Percentiles rank a stretch among this genome's conserved stretches.
Evolutionary conservation across 2,329 filamentous ascomycete genomes (phyloP).

Genomic region (Thermomyces lanuginosus): DNA sequence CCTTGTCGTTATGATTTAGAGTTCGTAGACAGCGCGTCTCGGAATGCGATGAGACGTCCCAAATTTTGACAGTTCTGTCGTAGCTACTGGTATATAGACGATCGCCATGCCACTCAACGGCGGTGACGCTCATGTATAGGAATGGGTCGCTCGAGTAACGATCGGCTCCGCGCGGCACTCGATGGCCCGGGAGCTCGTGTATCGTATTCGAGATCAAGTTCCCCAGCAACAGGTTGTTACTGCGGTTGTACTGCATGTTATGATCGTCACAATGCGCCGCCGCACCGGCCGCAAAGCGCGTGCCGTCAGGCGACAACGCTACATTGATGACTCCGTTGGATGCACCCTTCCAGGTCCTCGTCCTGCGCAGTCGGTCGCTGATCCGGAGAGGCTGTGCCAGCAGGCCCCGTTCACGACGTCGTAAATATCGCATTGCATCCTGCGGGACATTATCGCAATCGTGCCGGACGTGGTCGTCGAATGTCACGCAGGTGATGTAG

Average conservation of each 20-base stretch:
- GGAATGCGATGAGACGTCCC: conserved; percentile 26
- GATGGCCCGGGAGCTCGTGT: conserved; percentile 39
- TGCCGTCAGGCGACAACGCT: conserved; percentile 40
- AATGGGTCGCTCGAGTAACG: conserved; percentile 36
- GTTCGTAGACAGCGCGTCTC: conserved; percentile 17
- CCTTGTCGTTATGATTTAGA: conserved; percentile 30
- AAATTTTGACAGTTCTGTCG: conserved; percentile 41
- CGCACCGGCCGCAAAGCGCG: conserved; percentile 40
- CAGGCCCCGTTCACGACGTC: conserved; percentile 18
- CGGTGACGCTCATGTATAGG: conserved; percentile 41
- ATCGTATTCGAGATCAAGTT: conserved; percentile 27
- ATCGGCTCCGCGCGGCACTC: too few relatives aligned
- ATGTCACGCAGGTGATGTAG: too few relatives aligned
- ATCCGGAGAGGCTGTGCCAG: too few relatives aligned
- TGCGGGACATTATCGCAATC: too few relatives aligned
- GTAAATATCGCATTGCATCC: conserved; percentile 14
- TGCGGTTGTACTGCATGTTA: conserved; percentile 45
- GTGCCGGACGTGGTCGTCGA: too few relatives aligned
- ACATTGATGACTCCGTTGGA: conserved; percentile 42
- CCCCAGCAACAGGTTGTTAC: conserved; percentile 41
- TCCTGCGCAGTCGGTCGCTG: conserved; percentile 4
- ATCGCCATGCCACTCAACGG: conserved; percentile 35
- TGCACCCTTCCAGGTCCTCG: conserved; percentile 37
- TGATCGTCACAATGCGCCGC: conserved; percentile 38
- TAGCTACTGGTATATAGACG: conserved; percentile 39